Percentiles rank a stretch among this genome's conserved stretches.
Evolutionary conservation across 2,329 filamentous ascomycete species (phyloP).

Genomic region (Lecanicillium sp.): DNA sequence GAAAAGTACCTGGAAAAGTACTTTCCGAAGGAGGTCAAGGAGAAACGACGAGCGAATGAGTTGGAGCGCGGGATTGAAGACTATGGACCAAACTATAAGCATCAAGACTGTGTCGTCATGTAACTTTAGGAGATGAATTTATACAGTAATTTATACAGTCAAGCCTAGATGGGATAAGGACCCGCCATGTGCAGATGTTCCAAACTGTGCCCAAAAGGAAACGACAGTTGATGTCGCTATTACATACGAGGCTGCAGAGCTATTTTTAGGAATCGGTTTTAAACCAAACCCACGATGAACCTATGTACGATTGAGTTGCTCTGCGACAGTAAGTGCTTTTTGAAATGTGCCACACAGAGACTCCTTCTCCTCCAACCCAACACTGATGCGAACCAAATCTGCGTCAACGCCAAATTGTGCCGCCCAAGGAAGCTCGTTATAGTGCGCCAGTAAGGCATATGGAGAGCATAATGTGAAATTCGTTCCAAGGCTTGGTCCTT

Average conservation of each 20-base stretch:
- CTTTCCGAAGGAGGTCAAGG: slow-evolving; percentile 63
- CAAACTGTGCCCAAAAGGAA: too few species aligned
- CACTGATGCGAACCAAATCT: slow-evolving; percentile 76
- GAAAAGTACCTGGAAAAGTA: slow-evolving; percentile 65
- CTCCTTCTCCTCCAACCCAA: slow-evolving; percentile 74
- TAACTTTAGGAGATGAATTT: slow-evolving; percentile 18
- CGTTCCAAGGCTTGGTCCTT: slow-evolving; percentile 90
- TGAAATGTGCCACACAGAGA: slow-evolving; percentile 58
- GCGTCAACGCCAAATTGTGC: slow-evolving; percentile 72
- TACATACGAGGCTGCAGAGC: too few species aligned
- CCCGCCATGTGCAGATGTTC: too few species aligned
- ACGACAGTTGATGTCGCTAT: too few species aligned
- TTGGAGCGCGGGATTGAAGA: slow-evolving; percentile 65
- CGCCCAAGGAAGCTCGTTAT: slow-evolving; percentile 86
- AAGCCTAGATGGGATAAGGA: too few species aligned
- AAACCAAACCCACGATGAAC: too few species aligned
- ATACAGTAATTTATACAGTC: neutral
- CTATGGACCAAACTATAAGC: slow-evolving; percentile 59
- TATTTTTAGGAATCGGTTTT: neutral
- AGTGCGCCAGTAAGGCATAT: slow-evolving; percentile 88
- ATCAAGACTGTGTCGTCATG: slow-evolving; percentile 54
- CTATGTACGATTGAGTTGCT: slow-evolving; percentile 13
- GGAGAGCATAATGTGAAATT: slow-evolving; percentile 93
- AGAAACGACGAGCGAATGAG: slow-evolving; percentile 66
- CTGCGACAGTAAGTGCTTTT: slow-evolving; percentile 58